These are phyloP conservation scores for Anthracocystis panici-leucophaei DNA, from an alignment of 1,284 basidiomycete species.

Conservation along the genomic window DNA sequence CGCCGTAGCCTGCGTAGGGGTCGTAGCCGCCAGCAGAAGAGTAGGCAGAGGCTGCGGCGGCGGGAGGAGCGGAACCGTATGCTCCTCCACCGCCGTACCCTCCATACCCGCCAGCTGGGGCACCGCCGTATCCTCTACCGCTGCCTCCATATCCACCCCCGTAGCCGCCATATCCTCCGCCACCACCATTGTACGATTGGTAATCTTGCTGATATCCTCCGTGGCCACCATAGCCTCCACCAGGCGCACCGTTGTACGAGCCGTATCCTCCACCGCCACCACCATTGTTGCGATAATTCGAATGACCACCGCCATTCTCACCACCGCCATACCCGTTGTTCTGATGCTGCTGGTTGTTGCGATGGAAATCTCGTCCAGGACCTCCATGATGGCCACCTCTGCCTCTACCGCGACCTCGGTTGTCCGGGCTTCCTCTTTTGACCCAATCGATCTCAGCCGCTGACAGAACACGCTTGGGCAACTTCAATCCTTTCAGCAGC, in stretches of 20 bases:
- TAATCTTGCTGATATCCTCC: slow-evolving; percentile 15
- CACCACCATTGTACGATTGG: slow-evolving; percentile 9
- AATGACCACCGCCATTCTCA: slow-evolving; percentile 1
- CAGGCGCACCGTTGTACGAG: slow-evolving; percentile 19
- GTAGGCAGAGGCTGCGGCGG: neutral
- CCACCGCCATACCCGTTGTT: slow-evolving; percentile 8
- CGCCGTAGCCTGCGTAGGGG: slow-evolving; percentile 22
- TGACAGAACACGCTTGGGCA: slow-evolving; percentile 77
- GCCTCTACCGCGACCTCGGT: slow-evolving; percentile 70
- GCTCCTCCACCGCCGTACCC: slow-evolving; percentile 33
- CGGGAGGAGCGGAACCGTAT: slow-evolving; percentile 16
- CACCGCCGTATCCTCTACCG: slow-evolving; percentile 19
- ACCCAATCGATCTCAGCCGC: slow-evolving; percentile 80
- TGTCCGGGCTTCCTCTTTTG: slow-evolving; percentile 71
- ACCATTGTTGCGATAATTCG: slow-evolving; percentile 5
- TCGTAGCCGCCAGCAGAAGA: slow-evolving; percentile 25
- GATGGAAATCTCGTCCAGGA: slow-evolving; percentile 49
- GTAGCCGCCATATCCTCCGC: slow-evolving; percentile 14
- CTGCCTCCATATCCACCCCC: slow-evolving; percentile 18
- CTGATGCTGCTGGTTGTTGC: slow-evolving; percentile 18
- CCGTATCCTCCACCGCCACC: slow-evolving; percentile 17
- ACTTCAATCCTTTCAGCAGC: slow-evolving; percentile 81
- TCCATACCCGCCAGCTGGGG: slow-evolving; percentile 17
- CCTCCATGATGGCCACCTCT: slow-evolving; percentile 47
- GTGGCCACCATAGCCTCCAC: slow-evolving; percentile 35